Evolutionary conservation across 2,329 filamentous ascomycete genomes (phyloP).

Genomic region (Phaeosphaeriaceae sp.): DNA sequence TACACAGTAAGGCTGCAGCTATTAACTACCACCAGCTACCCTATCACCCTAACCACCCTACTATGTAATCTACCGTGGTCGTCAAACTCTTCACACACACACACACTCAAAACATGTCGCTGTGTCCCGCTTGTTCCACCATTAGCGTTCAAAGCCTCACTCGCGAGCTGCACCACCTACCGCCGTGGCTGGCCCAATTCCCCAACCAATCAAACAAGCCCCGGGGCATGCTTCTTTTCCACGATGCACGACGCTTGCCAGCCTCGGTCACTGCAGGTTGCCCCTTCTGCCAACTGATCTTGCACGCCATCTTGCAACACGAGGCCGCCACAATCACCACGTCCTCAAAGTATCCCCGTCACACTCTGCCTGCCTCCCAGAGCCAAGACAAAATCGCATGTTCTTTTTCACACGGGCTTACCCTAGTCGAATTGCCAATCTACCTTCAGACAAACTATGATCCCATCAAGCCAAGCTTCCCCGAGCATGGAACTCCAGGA

Average conservation of each 20-base stretch:
- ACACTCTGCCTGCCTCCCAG: too few relatives aligned
- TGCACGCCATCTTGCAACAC: constrained; percentile 20
- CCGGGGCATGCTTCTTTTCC: constrained; percentile 22
- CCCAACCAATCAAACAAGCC: constrained; percentile 17
- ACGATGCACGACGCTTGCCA: constrained; percentile 20
- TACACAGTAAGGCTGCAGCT: too few relatives aligned
- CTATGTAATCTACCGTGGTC: too few relatives aligned
- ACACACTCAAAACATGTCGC: constrained; percentile 27
- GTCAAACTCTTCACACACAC: too few relatives aligned
- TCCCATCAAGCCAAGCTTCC: constrained; percentile 17
- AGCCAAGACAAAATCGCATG: too few relatives aligned
- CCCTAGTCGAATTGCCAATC: constrained; percentile 10
- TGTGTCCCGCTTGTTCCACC: constrained; percentile 22
- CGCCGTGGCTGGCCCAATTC: constrained; percentile 22
- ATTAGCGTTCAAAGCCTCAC: constrained; percentile 18
- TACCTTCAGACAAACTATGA: constrained; percentile 25
- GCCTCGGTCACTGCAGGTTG: constrained; percentile 21
- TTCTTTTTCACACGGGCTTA: too few relatives aligned
- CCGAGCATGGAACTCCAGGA: constrained; percentile 16
- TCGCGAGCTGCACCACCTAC: constrained; percentile 18
- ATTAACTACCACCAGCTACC: not conserved
- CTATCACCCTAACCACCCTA: too few relatives aligned
- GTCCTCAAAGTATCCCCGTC: too few relatives aligned
- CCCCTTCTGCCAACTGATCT: constrained; percentile 24
- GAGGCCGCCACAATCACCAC: constrained; percentile 8